Conservation (phyloP, 352 stramenopile species). For the Ochromonadaceae sp. region DNA sequence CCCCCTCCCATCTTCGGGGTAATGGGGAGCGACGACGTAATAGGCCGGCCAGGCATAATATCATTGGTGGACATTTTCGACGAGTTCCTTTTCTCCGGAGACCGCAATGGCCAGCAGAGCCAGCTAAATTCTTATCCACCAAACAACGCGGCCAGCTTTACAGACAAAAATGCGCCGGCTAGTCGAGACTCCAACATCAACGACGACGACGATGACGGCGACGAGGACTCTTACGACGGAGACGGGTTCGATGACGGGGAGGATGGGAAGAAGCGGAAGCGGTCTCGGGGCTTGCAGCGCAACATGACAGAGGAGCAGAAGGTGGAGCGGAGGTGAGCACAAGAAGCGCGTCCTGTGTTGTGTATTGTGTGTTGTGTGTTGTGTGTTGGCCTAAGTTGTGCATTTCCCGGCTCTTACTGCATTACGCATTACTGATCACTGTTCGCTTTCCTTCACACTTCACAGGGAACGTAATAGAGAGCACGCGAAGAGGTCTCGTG, state of each 20-base stretch:
- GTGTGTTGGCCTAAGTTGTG: too few species aligned
- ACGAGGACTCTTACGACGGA: background rate
- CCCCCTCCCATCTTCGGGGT: constrained; percentile 8
- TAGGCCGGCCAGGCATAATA: background rate
- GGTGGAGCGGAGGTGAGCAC: constrained; percentile 31
- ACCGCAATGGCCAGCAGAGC: background rate
- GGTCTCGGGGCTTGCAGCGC: background rate
- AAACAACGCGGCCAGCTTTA: background rate
- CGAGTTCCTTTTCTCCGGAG: background rate
- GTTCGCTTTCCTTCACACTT: background rate
- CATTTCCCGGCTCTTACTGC: constrained; percentile 3
- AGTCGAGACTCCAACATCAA: too few species aligned
- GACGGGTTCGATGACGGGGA: background rate
- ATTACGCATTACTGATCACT: background rate
- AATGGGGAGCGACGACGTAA: background rate
- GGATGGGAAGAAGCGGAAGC: constrained; percentile 3
- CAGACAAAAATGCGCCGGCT: too few species aligned
- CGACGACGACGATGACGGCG: background rate
- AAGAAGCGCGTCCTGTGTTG: background rate
- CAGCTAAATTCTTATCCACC: too few species aligned
- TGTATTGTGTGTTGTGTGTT: background rate
- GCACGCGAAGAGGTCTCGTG: constrained; percentile 58
- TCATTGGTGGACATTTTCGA: constrained; percentile 16
- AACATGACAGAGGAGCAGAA: constrained; percentile 41
- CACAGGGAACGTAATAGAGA: constrained; percentile 57